These are phyloP conservation scores for Trichoderma simmonsii DNA, from an alignment of 2,329 filamentous ascomycete species.

Conservation along the genomic window DNA sequence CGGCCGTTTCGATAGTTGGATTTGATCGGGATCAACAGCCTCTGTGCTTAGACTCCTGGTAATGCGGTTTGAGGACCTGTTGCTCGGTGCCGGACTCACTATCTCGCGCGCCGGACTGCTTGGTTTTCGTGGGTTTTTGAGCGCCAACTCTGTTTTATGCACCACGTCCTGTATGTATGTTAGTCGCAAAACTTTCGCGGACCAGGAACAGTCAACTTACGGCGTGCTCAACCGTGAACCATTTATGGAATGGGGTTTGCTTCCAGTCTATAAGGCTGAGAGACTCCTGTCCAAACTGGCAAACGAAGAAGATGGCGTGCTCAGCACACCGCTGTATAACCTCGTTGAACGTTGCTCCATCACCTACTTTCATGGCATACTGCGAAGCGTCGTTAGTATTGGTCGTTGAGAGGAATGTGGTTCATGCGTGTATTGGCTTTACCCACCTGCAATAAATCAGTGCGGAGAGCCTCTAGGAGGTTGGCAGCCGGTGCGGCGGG, in stretches of 20 bases:
- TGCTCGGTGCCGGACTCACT: slow-evolving; percentile 17
- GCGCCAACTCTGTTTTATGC: slow-evolving; percentile 24
- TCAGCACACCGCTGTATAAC: slow-evolving; percentile 45
- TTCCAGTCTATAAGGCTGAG: slow-evolving; percentile 39
- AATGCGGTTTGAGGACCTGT: slow-evolving; percentile 11
- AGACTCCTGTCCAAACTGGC: slow-evolving; percentile 46
- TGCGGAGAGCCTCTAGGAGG: slow-evolving; percentile 21
- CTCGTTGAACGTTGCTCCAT: slow-evolving; percentile 51
- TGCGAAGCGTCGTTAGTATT: slow-evolving; percentile 24
- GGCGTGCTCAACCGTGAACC: slow-evolving; percentile 41
- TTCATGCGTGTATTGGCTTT: background rate
- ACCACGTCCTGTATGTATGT: slow-evolving; percentile 26
- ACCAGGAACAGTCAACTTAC: slow-evolving; percentile 33
- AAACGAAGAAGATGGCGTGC: slow-evolving; percentile 51
- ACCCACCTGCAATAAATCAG: slow-evolving; percentile 30
- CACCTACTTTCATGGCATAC: slow-evolving; percentile 52
- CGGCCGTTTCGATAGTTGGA: background rate
- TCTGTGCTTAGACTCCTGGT: slow-evolving; percentile 21
- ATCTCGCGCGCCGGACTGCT: slow-evolving; percentile 23
- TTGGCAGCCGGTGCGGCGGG: slow-evolving; percentile 26
- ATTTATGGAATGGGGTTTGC: slow-evolving; percentile 47
- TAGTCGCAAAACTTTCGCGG: background rate
- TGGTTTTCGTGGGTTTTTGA: slow-evolving; percentile 24
- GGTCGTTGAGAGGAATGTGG: background rate
- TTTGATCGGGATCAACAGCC: background rate